Percentiles rank a stretch among this genome's conserved stretches.
Evolutionary conservation across 176 grass and related monocot genomes (phyloP).

Genomic region (Eragrostis curvula): DNA sequence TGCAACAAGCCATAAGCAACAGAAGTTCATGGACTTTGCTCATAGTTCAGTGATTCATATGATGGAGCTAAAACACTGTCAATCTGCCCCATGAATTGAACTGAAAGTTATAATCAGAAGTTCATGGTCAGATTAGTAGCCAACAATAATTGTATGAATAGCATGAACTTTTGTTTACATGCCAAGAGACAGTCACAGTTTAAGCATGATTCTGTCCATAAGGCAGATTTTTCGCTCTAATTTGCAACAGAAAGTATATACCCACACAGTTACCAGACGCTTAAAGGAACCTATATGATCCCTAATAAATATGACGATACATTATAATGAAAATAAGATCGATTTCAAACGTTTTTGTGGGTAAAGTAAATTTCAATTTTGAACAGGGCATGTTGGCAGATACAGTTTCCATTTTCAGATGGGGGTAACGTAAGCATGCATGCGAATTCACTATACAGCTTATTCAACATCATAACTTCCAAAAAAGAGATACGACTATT

Average conservation of each 20-base stretch:
- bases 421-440: too few relatives aligned
- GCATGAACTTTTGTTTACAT: not conserved
- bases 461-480: too few relatives aligned
- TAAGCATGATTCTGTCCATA: not conserved
- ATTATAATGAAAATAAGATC: not conserved
- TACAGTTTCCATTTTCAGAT: too few relatives aligned
- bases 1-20: not conserved
- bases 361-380: not conserved
- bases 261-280: not conserved
- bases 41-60: not conserved
- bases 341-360: not conserved
- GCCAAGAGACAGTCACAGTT: constrained; percentile 23
- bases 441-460: too few relatives aligned
- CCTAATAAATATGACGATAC: not conserved
- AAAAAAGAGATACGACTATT: not conserved
- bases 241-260: not conserved
- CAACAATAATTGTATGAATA: not conserved
- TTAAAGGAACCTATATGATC: not conserved
- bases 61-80: not conserved
- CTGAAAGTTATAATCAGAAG: not conserved
- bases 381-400: too few relatives aligned
- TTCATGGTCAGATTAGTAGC: not conserved
- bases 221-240: constrained; percentile 6
- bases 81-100: not conserved
- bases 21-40: not conserved